Conservation (phyloP, 2,329 filamentous ascomycete species). For the Diplodia intermedia region DNA sequence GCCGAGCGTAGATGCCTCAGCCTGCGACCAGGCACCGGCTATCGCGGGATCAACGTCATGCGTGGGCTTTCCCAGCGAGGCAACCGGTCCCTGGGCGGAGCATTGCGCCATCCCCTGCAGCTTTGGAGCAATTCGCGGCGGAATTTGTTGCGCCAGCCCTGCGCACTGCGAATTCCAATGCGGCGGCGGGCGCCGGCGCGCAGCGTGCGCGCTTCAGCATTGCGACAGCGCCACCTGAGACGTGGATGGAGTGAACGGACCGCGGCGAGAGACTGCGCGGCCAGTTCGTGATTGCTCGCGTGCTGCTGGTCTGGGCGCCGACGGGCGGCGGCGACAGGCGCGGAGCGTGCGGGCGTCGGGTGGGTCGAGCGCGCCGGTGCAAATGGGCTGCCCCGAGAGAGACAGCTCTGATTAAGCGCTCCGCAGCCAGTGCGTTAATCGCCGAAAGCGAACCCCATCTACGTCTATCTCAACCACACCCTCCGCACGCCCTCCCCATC, state of each 20-base stretch:
- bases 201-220: neutral
- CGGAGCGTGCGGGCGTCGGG: slow-evolving; percentile 11
- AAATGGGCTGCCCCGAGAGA: slow-evolving; percentile 13
- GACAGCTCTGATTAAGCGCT: slow-evolving; percentile 26
- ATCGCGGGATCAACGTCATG: slow-evolving; percentile 27
- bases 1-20: slow-evolving; percentile 12
- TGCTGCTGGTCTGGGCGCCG: neutral
- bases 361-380: slow-evolving; percentile 9
- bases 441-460: slow-evolving; percentile 31
- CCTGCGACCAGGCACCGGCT: slow-evolving; percentile 25
- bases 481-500: slow-evolving; percentile 28
- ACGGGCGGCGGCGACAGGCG: slow-evolving; percentile 13
- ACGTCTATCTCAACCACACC: slow-evolving; percentile 28
- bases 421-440: slow-evolving; percentile 20
- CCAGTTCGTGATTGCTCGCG: neutral
- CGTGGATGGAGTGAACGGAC: neutral
- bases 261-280: neutral
- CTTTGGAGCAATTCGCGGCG: slow-evolving; percentile 21
- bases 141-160: neutral
- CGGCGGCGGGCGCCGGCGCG: neutral
- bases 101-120: slow-evolving; percentile 26
- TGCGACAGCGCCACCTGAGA: slow-evolving; percentile 1
- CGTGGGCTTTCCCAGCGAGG: slow-evolving; percentile 13
- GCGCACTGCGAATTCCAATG: neutral
- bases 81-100: slow-evolving; percentile 7